These are phyloP conservation scores for Alternaria brassicicola DNA, from an alignment of 2,329 filamentous ascomycete species.

Conservation along the genomic window DNA sequence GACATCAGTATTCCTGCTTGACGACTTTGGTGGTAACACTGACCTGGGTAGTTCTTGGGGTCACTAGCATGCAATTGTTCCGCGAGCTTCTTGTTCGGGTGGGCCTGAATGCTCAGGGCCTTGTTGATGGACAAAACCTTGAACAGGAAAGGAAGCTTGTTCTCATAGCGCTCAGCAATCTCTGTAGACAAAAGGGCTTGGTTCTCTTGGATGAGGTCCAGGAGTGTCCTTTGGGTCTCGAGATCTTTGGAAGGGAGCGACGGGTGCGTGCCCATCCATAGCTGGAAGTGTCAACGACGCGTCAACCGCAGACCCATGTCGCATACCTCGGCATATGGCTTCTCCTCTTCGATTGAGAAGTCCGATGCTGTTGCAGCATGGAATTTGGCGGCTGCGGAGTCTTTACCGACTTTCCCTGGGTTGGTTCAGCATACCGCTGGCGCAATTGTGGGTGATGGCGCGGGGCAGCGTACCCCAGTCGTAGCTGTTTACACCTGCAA, in stretches of 20 bases:
- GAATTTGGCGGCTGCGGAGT: conserved; percentile 87
- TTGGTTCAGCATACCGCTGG: conserved; percentile 35
- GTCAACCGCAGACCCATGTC: not conserved
- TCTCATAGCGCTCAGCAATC: conserved; percentile 74
- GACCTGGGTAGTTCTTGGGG: conserved; percentile 82
- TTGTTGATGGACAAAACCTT: conserved; percentile 97
- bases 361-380: conserved; percentile 82
- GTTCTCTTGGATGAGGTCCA: conserved; percentile 88
- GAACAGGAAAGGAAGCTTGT: conserved; percentile 93
- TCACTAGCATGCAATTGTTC: conserved; percentile 86
- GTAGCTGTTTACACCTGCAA: conserved; percentile 91
- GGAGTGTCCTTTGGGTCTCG: conserved; percentile 79
- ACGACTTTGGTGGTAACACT: not conserved
- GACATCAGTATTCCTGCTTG: not conserved
- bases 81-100: conserved; percentile 93
- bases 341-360: conserved; percentile 80
- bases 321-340: conserved; percentile 88
- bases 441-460: conserved; percentile 22
- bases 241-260: conserved; percentile 93
- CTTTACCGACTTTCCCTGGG: conserved; percentile 80
- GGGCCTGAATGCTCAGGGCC: conserved; percentile 94
- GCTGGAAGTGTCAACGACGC: conserved; percentile 57
- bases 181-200: conserved; percentile 77
- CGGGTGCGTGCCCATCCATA: conserved; percentile 99
- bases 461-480: conserved; percentile 75